Evolutionary conservation across 306 rosid genomes (phyloP).

Genomic region (Psophocarpus tetragonolobus): DNA sequence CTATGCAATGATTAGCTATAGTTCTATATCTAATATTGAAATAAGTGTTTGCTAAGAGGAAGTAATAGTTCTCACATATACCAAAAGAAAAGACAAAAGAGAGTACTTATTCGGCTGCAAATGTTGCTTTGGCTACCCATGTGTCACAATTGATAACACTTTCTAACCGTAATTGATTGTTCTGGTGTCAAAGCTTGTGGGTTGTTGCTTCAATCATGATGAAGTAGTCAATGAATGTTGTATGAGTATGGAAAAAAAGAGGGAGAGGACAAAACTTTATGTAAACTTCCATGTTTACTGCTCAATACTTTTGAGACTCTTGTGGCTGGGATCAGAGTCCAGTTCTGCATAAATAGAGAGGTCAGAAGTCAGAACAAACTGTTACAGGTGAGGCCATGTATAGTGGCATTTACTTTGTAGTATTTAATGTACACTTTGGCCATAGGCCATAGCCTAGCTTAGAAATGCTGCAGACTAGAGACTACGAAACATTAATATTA

Average conservation of each 20-base stretch:
- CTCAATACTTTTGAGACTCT: slow-evolving; percentile 34
- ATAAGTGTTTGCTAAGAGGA: neutral
- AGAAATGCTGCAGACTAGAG: slow-evolving; percentile 4
- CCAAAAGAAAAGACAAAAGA: slow-evolving; percentile 31
- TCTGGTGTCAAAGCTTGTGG: slow-evolving; percentile 28
- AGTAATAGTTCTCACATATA: neutral
- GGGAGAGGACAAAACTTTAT: slow-evolving; percentile 28
- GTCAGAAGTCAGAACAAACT: slow-evolving; percentile 51
- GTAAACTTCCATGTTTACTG: slow-evolving; percentile 39
- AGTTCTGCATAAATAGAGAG: slow-evolving; percentile 2
- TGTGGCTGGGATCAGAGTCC: neutral
- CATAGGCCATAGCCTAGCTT: slow-evolving; percentile 35
- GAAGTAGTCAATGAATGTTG: neutral
- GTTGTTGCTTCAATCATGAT: slow-evolving; percentile 19
- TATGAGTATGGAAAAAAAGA: slow-evolving; percentile 1
- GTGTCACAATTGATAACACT: slow-evolving; percentile 28
- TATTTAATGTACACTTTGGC: slow-evolving; percentile 37
- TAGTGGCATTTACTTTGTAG: slow-evolving; percentile 33
- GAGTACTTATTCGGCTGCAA: slow-evolving; percentile 19
- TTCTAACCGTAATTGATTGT: slow-evolving; percentile 37
- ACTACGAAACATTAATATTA: neutral
- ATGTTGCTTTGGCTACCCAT: neutral
- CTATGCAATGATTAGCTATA: neutral
- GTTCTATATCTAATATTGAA: neutral
- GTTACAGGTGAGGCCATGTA: slow-evolving; percentile 32